phyloP scores from a whole-genome alignment of 108 stramenopile species.

The Nannochloropsis salina region DNA sequence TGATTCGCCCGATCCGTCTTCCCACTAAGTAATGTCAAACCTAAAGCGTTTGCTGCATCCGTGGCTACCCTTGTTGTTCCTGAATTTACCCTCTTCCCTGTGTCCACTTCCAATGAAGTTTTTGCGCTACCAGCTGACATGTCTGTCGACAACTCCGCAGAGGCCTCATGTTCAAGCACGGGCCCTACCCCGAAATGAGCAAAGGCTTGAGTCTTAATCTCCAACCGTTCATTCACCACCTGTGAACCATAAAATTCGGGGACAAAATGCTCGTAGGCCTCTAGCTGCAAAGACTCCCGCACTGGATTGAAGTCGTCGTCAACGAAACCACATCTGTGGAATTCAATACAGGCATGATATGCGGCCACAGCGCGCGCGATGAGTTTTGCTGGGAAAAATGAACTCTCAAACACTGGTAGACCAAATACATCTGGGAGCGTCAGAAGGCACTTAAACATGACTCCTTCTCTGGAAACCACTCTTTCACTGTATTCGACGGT shows the following conservation, averaged over 20 bases:
- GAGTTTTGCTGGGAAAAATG: not conserved
- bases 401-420: not conserved
- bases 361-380: conserved; percentile 1
- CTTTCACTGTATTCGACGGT: not conserved
- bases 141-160: not conserved
- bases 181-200: not conserved
- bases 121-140: not conserved
- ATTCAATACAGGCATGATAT: conserved; percentile 16
- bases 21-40: not conserved
- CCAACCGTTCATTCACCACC: conserved; percentile 3
- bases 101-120: not conserved
- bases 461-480: not conserved
- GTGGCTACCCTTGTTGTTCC: not conserved
- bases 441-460: not conserved
- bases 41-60: not conserved
- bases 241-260: not conserved
- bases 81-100: not conserved
- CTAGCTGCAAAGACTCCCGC: not conserved
- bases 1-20: not conserved
- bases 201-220: conserved; percentile 1
- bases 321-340: not conserved
- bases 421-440: not conserved
- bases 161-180: not conserved
- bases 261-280: not conserved
- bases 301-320: not conserved